phyloP scores from a whole-genome alignment of 1,284 basidiomycete genomes.

The Volvariella volvacea region DNA sequence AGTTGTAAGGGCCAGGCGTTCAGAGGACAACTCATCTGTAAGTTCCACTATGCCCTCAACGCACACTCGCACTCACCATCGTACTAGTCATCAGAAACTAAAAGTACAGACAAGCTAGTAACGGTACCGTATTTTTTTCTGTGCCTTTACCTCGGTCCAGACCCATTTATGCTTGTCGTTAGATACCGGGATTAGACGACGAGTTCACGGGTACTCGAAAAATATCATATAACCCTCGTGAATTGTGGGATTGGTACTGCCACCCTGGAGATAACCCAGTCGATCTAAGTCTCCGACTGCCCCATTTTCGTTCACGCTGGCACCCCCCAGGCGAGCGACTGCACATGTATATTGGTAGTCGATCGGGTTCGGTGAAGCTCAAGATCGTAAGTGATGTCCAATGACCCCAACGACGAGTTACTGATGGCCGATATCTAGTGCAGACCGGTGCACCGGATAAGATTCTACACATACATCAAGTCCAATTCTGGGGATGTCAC shows the following conservation, averaged over 20 bases:
- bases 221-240: slow-evolving; percentile 45
- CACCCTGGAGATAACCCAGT: slow-evolving; percentile 44
- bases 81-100: too few relatives aligned
- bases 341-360: slow-evolving; percentile 55
- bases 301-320: slow-evolving; percentile 66
- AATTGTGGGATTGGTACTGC: slow-evolving; percentile 59
- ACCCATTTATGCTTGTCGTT: too few relatives aligned
- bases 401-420: too few relatives aligned
- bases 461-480: slow-evolving; percentile 60
- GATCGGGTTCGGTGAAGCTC: slow-evolving; percentile 49
- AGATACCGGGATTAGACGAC: too few relatives aligned
- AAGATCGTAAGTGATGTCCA: slow-evolving; percentile 51
- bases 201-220: slow-evolving; percentile 38
- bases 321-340: slow-evolving; percentile 66
- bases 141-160: too few relatives aligned
- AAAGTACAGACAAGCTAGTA: too few relatives aligned
- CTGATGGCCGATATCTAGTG: slow-evolving; percentile 46
- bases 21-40: too few relatives aligned
- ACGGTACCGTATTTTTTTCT: too few relatives aligned
- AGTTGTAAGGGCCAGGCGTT: too few relatives aligned
- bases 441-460: slow-evolving; percentile 52
- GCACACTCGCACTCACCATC: too few relatives aligned
- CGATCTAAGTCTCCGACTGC: slow-evolving; percentile 60
- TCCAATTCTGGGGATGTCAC: slow-evolving; percentile 57
- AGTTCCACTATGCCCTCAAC: too few relatives aligned